These are phyloP conservation scores for Suillus plorans DNA, from an alignment of 768 basidiomycete genomes.

Conservation along the genomic window DNA sequence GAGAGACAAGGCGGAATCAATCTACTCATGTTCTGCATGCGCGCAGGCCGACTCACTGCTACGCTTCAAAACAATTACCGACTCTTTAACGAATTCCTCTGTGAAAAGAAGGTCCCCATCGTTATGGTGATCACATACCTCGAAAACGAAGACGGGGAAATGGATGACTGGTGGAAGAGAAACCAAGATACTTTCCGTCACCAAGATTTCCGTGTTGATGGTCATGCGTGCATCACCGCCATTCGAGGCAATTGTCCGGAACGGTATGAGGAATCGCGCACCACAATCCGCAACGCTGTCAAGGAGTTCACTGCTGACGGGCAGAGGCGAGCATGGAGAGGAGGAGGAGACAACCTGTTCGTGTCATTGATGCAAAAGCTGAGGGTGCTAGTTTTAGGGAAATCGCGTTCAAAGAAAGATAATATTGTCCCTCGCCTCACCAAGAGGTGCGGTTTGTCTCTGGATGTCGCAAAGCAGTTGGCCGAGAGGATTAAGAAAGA, in stretches of 20 bases:
- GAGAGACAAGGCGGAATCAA: constrained; percentile 34
- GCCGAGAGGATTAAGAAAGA: not conserved
- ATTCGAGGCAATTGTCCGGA: constrained; percentile 16
- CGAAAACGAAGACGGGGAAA: constrained; percentile 31
- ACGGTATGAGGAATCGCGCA: constrained; percentile 29
- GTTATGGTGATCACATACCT: constrained; percentile 39
- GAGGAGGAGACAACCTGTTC: constrained; percentile 13
- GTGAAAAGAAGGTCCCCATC: constrained; percentile 36
- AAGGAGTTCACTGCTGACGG: constrained; percentile 24
- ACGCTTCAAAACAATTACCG: constrained; percentile 38
- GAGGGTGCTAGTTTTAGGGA: constrained; percentile 17
- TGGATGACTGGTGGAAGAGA: constrained; percentile 39
- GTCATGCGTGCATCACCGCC: constrained; percentile 43
- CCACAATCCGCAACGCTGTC: constrained; percentile 20
- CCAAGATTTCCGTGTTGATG: constrained; percentile 28
- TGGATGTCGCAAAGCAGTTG: constrained; percentile 24
- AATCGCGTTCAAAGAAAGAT: constrained; percentile 22
- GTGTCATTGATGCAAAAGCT: constrained; percentile 17
- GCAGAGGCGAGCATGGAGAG: constrained; percentile 25
- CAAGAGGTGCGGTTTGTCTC: constrained; percentile 26
- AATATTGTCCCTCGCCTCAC: constrained; percentile 21
- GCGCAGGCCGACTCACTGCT: constrained; percentile 37
- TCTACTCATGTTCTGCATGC: constrained; percentile 40
- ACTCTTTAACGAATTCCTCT: constrained; percentile 40
- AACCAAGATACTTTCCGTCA: constrained; percentile 32